Percentiles rank a stretch among this genome's conserved stretches.
Conservation (phyloP, 441 rosid genomes). For the Caryocar brasiliense region DNA sequence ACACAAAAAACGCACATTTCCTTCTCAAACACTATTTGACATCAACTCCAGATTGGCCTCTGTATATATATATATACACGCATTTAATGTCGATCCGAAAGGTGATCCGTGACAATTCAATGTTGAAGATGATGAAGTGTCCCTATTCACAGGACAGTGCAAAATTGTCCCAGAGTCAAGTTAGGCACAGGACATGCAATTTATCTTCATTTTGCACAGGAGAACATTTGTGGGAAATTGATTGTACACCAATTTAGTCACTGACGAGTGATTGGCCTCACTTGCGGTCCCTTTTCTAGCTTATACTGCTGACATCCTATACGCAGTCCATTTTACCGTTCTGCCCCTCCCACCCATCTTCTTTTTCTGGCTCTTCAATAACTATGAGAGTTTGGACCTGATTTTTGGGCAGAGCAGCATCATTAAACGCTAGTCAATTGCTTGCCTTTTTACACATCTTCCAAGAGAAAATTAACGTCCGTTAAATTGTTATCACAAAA, state of each 20-base stretch:
- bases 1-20: no score
- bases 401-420: no score
- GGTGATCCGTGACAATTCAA: not conserved
- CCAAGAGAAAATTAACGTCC: not conserved
- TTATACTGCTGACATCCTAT: not conserved
- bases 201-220: not conserved
- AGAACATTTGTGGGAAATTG: not conserved
- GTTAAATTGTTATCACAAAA: no score
- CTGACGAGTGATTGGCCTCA: slow-evolving; percentile 10
- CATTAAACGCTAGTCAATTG: no score
- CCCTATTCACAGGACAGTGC: slow-evolving; percentile 1
- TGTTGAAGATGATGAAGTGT: not conserved
- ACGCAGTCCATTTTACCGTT: not conserved
- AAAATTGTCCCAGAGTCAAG: slow-evolving; percentile 19
- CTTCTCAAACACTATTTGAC: no score
- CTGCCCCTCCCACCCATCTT: not conserved
- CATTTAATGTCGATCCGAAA: slow-evolving; percentile 2
- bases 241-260: slow-evolving; percentile 13
- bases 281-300: slow-evolving; percentile 15
- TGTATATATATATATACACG: no score
- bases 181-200: slow-evolving; percentile 15
- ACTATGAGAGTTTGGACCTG: no score
- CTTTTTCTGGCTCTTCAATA: no score
- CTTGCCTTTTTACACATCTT: not conserved
- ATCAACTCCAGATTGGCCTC: no score